Percentiles rank a stretch among this genome's conserved stretches.
These are phyloP conservation scores for Penicillium atrosanguineum DNA, from an alignment of 495 filamentous ascomycete species.

Conservation along the genomic window DNA sequence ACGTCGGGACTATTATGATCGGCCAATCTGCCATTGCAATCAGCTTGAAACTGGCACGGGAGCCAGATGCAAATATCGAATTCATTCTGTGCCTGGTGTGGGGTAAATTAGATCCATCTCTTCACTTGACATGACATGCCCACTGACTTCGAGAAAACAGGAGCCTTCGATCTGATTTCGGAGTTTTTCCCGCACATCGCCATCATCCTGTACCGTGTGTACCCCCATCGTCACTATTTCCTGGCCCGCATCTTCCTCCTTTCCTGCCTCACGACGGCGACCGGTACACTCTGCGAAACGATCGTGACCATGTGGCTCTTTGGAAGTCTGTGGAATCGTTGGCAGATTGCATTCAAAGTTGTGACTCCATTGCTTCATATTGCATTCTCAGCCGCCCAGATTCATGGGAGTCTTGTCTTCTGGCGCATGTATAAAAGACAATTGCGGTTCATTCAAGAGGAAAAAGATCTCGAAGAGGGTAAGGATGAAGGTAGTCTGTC, in stretches of 20 bases:
- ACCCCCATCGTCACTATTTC: constrained; percentile 37
- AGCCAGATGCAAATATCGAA: constrained; percentile 47
- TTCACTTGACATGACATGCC: not conserved
- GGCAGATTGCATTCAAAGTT: constrained; percentile 49
- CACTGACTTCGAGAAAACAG: constrained; percentile 14
- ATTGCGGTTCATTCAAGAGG: constrained; percentile 19
- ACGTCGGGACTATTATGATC: constrained; percentile 48
- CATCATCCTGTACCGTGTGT: constrained; percentile 48
- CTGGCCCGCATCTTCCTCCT: constrained; percentile 40
- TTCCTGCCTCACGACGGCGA: constrained; percentile 39
- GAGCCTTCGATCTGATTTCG: constrained; percentile 48
- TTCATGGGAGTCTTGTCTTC: constrained; percentile 45
- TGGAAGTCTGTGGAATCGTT: constrained; percentile 43
- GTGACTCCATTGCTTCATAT: constrained; percentile 48
- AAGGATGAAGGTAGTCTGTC: not conserved
- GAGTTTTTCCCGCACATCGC: constrained; percentile 51
- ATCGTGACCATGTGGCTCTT: constrained; percentile 50
- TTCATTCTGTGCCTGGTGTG: constrained; percentile 49
- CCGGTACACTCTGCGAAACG: constrained; percentile 43
- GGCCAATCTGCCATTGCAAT: constrained; percentile 46
- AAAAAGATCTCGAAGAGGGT: constrained; percentile 8
- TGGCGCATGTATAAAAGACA: constrained; percentile 42
- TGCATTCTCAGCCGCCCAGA: constrained; percentile 42
- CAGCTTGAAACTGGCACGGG: constrained; percentile 33
- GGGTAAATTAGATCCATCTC: constrained; percentile 32